Conservation (phyloP, 2,329 filamentous ascomycete species). For the Erysiphe neolycopersici region DNA sequence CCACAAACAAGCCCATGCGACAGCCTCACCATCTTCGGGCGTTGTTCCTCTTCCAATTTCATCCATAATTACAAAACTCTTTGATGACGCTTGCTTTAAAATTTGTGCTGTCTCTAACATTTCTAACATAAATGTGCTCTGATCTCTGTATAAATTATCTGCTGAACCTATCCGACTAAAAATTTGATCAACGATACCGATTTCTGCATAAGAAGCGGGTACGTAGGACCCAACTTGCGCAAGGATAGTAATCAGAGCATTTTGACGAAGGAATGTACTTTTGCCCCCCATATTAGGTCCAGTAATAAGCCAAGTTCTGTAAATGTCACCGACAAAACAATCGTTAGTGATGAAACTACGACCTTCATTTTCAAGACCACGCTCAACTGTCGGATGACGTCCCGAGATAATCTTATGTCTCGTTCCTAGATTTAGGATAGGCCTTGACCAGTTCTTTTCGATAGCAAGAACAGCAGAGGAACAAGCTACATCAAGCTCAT, state of each 20-base stretch:
- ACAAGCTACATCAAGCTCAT: constrained; percentile 75
- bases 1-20: constrained; percentile 68
- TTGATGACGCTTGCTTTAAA: constrained; percentile 53
- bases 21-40: constrained; percentile 68
- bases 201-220: constrained; percentile 58
- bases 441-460: constrained; percentile 48
- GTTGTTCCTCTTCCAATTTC: constrained; percentile 90
- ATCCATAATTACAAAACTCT: constrained; percentile 93
- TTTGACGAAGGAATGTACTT: constrained; percentile 84
- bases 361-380: constrained; percentile 52
- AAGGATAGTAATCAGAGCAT: constrained; percentile 77
- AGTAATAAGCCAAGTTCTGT: constrained; percentile 40
- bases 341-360: constrained; percentile 67
- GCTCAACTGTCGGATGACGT: constrained; percentile 76
- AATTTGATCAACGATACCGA: constrained; percentile 86
- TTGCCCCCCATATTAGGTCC: constrained; percentile 98
- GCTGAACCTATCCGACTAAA: constrained; percentile 85
- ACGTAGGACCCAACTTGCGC: constrained; percentile 87
- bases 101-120: constrained; percentile 94
- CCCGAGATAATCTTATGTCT: constrained; percentile 59
- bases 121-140: constrained; percentile 98
- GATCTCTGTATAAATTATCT: constrained; percentile 80
- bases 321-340: constrained; percentile 47
- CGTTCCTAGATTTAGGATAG: constrained; percentile 36
- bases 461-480: constrained; percentile 58